Conservation (phyloP, 331 rosid genomes). For the Malus hybrid region DNA sequence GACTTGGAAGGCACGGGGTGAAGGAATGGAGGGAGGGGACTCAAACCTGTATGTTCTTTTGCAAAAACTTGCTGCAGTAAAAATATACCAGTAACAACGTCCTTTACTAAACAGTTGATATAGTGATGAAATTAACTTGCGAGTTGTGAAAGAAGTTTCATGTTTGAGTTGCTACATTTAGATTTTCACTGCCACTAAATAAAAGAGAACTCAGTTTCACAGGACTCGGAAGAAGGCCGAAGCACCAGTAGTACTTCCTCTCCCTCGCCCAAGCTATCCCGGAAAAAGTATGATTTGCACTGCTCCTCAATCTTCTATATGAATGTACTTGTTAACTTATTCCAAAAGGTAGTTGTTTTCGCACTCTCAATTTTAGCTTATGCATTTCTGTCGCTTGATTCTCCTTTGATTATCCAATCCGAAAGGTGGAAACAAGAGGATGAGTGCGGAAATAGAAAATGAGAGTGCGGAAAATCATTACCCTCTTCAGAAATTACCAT, state of each 20-base stretch:
- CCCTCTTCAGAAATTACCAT: neutral
- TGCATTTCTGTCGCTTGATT: neutral
- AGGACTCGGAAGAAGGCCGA: neutral
- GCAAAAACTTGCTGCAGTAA: neutral
- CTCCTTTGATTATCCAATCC: neutral
- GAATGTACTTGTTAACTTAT: neutral
- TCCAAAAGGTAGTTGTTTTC: neutral
- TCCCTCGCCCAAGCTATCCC: neutral
- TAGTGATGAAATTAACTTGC: neutral
- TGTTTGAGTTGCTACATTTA: neutral
- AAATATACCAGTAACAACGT: neutral
- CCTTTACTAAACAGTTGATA: neutral
- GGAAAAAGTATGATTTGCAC: neutral
- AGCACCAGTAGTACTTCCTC: neutral
- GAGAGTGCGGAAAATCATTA: neutral
- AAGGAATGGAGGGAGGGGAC: constrained; percentile 7
- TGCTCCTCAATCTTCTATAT: neutral
- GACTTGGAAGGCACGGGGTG: constrained; percentile 7
- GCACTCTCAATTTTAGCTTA: neutral
- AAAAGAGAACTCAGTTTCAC: neutral
- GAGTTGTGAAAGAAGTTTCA: neutral
- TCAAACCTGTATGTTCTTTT: neutral
- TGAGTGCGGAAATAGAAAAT: neutral
- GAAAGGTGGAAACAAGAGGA: neutral
- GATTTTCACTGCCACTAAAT: neutral